Percentiles rank a stretch among this genome's conserved stretches.
Conservation (phyloP, 257 asterid genomes). For the Solanum neorickii region DNA sequence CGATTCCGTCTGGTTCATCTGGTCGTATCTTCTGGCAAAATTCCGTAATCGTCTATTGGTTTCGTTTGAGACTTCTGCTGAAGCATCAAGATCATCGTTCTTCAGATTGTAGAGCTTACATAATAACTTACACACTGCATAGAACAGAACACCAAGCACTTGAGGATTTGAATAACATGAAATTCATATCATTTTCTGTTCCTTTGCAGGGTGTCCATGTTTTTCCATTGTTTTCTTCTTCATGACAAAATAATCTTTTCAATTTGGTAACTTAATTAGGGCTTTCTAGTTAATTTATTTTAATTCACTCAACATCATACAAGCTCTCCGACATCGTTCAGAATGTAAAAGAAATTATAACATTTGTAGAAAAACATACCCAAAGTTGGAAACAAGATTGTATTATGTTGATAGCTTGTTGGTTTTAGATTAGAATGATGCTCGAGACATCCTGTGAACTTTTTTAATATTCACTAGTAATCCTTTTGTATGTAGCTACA, state of each 20-base stretch:
- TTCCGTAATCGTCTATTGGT: background rate
- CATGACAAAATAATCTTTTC: background rate
- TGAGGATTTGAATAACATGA: background rate
- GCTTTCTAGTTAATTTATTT: background rate
- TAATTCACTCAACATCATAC: background rate
- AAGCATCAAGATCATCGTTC: background rate
- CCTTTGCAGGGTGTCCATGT: background rate
- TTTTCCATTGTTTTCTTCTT: background rate
- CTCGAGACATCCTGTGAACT: background rate
- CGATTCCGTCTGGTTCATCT: background rate
- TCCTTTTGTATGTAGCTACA: background rate
- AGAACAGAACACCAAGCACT: background rate
- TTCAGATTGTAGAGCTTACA: background rate
- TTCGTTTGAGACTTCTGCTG: background rate
- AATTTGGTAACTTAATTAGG: background rate
- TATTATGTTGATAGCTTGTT: background rate
- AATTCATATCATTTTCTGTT: background rate
- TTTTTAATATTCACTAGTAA: background rate
- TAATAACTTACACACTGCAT: background rate
- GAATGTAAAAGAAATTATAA: background rate
- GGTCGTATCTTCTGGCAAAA: background rate
- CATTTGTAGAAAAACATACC: background rate
- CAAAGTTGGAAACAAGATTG: background rate
- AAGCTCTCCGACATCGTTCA: background rate
- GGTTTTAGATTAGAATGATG: background rate